These are phyloP conservation scores for Lyophyllum shimeji DNA, from an alignment of 768 basidiomycete genomes.

Conservation along the genomic window DNA sequence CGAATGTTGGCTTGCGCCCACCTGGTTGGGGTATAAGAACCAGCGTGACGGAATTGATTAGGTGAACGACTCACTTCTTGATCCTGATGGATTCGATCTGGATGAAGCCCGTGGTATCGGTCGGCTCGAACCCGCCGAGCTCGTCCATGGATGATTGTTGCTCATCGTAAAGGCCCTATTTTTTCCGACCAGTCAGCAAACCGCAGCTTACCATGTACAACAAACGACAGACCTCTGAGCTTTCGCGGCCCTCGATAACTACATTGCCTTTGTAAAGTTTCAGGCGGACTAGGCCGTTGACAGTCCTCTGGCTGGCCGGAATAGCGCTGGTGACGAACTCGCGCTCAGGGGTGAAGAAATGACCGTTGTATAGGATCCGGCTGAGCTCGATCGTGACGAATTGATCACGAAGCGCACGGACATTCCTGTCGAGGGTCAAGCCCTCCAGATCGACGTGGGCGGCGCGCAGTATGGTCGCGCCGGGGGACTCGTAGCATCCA, in stretches of 20 bases:
- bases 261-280: slow-evolving; percentile 98
- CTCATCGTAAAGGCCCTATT: slow-evolving; percentile 90
- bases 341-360: slow-evolving; percentile 99
- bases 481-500: slow-evolving; percentile 99
- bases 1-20: slow-evolving; percentile 88
- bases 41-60: slow-evolving; percentile 1
- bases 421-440: slow-evolving; percentile 96
- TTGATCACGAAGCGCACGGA: slow-evolving; percentile 90
- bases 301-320: slow-evolving; percentile 92
- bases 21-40: slow-evolving; percentile 33
- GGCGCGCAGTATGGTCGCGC: slow-evolving; percentile 90
- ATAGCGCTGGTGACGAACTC: slow-evolving; percentile 92
- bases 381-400: slow-evolving; percentile 91
- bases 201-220: no score
- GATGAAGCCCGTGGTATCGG: slow-evolving; percentile 95
- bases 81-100: slow-evolving; percentile 97
- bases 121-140: slow-evolving; percentile 96
- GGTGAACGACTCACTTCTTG: slow-evolving; percentile 75
- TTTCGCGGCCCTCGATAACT: slow-evolving; percentile 87
- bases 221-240: slow-evolving; percentile 63
- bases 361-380: slow-evolving; percentile 95
- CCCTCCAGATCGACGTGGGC: slow-evolving; percentile 98
- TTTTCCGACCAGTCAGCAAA: slow-evolving; percentile 1
- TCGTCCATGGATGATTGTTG: slow-evolving; percentile 98
- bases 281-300: slow-evolving; percentile 89